A percentile compares a stretch with the other conserved stretches of the same genome.
phyloP scores from a whole-genome alignment of 306 rosid species.

The Acmispon strigosus region DNA sequence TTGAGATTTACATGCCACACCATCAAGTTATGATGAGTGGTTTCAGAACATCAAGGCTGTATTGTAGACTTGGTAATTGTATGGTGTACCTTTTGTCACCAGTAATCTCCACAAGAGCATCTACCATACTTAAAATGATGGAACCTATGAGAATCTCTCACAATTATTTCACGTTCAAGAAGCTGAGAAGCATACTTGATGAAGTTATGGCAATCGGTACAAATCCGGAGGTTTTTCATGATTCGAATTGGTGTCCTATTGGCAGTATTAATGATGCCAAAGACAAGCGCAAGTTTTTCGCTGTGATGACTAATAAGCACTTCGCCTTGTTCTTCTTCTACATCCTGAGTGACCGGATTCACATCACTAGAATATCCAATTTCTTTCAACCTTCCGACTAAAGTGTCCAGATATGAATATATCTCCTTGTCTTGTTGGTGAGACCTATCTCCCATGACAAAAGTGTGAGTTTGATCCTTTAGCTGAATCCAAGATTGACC shows the following conservation, averaged over 20 bases:
- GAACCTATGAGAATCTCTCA: constrained; percentile 64
- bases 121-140: constrained; percentile 60
- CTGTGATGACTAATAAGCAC: constrained; percentile 60
- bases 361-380: constrained; percentile 56
- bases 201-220: constrained; percentile 68
- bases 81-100: constrained; percentile 37
- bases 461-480: constrained; percentile 57
- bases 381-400: constrained; percentile 62
- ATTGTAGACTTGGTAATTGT: not conserved
- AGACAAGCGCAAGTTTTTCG: constrained; percentile 66
- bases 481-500: constrained; percentile 86
- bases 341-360: constrained; percentile 59
- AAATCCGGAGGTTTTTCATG: constrained; percentile 66
- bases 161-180: constrained; percentile 54
- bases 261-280: constrained; percentile 44
- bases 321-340: constrained; percentile 78
- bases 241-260: constrained; percentile 50
- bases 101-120: constrained; percentile 77
- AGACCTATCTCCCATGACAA: constrained; percentile 54
- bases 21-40: constrained; percentile 12
- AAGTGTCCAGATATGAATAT: constrained; percentile 47
- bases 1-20: not conserved
- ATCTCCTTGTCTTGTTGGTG: constrained; percentile 43
- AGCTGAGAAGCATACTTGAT: constrained; percentile 63
- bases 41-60: not conserved